Evolutionary conservation across 495 filamentous ascomycete genomes (phyloP).

Genomic region (Peziza echinospora): DNA sequence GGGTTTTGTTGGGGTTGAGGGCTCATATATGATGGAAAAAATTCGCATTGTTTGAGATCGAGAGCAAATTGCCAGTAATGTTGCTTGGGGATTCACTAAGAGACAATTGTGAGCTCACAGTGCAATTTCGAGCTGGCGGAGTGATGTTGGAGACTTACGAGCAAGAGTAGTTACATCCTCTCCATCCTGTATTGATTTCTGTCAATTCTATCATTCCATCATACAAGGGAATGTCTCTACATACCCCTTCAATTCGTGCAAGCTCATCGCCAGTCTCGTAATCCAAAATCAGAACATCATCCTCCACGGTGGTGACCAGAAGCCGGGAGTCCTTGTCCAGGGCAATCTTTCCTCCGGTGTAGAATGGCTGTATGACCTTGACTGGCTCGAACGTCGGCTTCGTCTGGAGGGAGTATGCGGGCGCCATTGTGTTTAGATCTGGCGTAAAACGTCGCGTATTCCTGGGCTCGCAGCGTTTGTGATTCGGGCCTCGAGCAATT

Average conservation of each 20-base stretch:
- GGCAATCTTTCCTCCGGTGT: constrained; percentile 72
- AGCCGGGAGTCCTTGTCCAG: constrained; percentile 63
- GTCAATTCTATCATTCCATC: not conserved
- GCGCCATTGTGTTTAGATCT: too few species aligned
- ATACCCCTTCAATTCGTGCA: constrained; percentile 69
- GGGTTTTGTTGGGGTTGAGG: constrained; percentile 21
- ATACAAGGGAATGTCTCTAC: constrained; percentile 22
- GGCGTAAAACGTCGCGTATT: too few species aligned
- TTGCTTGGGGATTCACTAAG: constrained; percentile 64
- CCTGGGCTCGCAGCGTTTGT: too few species aligned
- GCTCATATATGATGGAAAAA: constrained; percentile 44
- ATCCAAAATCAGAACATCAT: constrained; percentile 76
- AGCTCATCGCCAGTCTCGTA: constrained; percentile 63
- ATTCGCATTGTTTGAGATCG: constrained; percentile 86
- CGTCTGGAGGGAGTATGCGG: too few species aligned
- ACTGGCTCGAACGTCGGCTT: constrained; percentile 75
- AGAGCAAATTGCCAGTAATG: constrained; percentile 75
- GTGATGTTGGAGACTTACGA: constrained; percentile 33
- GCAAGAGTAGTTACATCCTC: constrained; percentile 74
- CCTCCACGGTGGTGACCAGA: constrained; percentile 65
- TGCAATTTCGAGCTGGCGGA: too few species aligned
- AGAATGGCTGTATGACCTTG: constrained; percentile 73
- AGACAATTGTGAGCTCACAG: too few species aligned
- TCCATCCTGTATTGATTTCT: constrained; percentile 77
- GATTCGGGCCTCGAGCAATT: too few species aligned